Evolutionary conservation across 768 basidiomycete genomes (phyloP).

Genomic region (Mycena epipterygia): DNA sequence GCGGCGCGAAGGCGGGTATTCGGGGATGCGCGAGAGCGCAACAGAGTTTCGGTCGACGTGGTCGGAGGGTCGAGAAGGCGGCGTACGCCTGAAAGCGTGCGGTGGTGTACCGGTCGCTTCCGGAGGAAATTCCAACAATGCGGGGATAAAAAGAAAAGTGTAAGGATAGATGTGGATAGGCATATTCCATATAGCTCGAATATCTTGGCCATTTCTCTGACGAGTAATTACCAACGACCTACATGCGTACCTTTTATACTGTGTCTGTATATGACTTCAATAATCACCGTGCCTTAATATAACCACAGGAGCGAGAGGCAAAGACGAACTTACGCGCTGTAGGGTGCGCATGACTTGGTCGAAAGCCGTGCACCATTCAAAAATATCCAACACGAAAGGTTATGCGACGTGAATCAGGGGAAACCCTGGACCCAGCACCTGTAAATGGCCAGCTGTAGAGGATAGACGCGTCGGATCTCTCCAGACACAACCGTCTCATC

Average conservation of each 20-base stretch:
- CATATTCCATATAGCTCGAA: constrained; percentile 33
- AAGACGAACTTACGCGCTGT: background rate
- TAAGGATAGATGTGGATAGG: constrained; percentile 19
- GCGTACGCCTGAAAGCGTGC: constrained; percentile 8
- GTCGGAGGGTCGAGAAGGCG: constrained; percentile 11
- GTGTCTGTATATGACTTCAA: constrained; percentile 20
- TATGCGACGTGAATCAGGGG: constrained; percentile 9
- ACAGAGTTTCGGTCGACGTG: constrained; percentile 23
- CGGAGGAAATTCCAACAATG: background rate
- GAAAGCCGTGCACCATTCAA: constrained; percentile 7
- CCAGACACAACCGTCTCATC: no score
- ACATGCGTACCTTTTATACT: constrained; percentile 30
- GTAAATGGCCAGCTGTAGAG: constrained; percentile 14
- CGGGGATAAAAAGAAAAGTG: constrained; percentile 4
- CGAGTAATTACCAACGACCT: constrained; percentile 10
- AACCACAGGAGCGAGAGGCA: constrained; percentile 10
- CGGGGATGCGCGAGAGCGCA: constrained; percentile 47
- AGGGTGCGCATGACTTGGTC: constrained; percentile 13
- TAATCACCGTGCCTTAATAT: constrained; percentile 12
- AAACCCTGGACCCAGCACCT: background rate
- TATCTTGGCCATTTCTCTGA: constrained; percentile 29
- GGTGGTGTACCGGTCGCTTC: background rate
- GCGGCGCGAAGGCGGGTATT: constrained; percentile 52
- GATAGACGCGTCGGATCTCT: no score
- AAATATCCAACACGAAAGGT: constrained; percentile 11